These are phyloP conservation scores for Dictyostelium intermedium DNA, from an alignment of 78 protist genomes.

Conservation along the genomic window DNA sequence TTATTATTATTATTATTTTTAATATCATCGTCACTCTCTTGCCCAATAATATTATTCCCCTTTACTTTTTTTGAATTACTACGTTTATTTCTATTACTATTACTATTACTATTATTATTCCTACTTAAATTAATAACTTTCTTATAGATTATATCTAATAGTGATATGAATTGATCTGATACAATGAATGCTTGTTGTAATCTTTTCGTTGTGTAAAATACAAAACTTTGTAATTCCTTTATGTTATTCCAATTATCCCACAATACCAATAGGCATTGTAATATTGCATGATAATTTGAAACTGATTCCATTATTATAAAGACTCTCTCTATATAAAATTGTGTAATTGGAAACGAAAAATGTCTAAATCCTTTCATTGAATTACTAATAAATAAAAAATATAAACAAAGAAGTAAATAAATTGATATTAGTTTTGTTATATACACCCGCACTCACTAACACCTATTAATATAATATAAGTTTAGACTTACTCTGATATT, in stretches of 20 bases:
- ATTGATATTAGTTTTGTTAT: no score
- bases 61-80: neutral
- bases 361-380: conserved; percentile 38
- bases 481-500: neutral
- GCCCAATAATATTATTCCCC: neutral
- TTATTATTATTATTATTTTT: no score
- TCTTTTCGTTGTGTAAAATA: conserved; percentile 20
- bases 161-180: neutral
- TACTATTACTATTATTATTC: neutral
- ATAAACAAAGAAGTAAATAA: neutral
- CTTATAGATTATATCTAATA: conserved; percentile 9
- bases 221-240: neutral
- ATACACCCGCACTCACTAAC: no score
- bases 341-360: conserved; percentile 20
- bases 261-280: conserved; percentile 33
- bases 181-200: conserved; percentile 32
- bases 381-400: neutral
- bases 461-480: no score
- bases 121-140: neutral
- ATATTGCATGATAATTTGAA: conserved; percentile 12
- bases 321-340: conserved; percentile 14
- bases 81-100: neutral
- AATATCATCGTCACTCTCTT: neutral
- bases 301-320: conserved; percentile 57
- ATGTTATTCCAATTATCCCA: conserved; percentile 33